Conservation (phyloP, 441 rosid genomes). For the Jatropha podagrica region DNA sequence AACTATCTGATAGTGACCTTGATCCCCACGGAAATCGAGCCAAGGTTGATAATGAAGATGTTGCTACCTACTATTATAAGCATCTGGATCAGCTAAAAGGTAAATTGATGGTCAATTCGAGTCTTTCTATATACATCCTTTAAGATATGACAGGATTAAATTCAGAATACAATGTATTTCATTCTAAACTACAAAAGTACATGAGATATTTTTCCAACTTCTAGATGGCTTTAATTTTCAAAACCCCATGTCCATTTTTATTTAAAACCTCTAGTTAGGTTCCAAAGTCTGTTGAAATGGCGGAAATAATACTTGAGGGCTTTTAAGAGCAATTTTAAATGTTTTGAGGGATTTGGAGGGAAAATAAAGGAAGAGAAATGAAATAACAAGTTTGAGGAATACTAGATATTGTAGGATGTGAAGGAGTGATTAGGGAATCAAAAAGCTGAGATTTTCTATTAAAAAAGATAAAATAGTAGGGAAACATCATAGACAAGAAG, state of each 20-base stretch:
- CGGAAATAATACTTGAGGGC: neutral
- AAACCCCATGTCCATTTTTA: neutral
- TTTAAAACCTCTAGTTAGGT: neutral
- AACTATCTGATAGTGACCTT: conserved; percentile 33
- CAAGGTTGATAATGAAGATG: conserved; percentile 65
- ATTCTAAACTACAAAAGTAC: neutral
- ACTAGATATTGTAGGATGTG: neutral
- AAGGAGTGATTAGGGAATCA: neutral
- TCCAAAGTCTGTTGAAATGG: neutral
- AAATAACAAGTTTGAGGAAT: neutral
- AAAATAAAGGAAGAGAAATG: neutral
- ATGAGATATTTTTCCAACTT: neutral
- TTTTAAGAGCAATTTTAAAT: neutral
- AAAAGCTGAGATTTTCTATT: neutral
- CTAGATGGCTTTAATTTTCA: neutral
- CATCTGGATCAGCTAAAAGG: neutral
- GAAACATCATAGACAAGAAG: neutral
- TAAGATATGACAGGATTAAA: neutral
- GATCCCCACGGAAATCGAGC: conserved; percentile 87
- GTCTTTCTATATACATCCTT: neutral
- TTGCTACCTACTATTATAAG: conserved; percentile 40
- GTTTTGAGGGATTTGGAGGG: neutral
- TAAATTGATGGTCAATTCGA: conserved; percentile 3
- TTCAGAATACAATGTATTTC: neutral
- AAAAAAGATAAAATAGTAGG: neutral